Evolutionary conservation across 352 stramenopile species (phyloP), one percentile per base, ranked within the genome.

Genomic region (Phytophthora vignae): DNA sequence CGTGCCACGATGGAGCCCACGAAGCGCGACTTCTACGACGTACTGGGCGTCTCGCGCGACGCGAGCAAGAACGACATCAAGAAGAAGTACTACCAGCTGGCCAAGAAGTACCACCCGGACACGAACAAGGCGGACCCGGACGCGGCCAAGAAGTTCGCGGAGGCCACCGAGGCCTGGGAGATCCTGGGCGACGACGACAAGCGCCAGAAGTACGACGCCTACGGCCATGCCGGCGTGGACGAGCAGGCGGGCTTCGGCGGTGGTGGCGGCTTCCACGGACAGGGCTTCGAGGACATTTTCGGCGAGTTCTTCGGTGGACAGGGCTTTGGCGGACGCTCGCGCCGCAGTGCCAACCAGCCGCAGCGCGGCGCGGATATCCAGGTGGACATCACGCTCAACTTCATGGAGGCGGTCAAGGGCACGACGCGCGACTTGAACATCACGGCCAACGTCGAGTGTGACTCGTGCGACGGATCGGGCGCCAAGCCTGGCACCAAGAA

Each of bases 61-160:
- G 94, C 96, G 5, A 85, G 91, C 68, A 99, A 99, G 83, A 95
- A 83, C 62, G 93, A 98, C 55, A 99, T 99, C 75, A 99, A 99
- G 87, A 99, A 99, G 82, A 98, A 98, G 73, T 98, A 98, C 82
- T 98, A 98, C 76, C 92, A 99, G 67, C 71, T 99, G 49, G 97
- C 96, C 40, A 99, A 98, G 80, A 96, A 99, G 82, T 99, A 98
- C 83, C 98, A 99, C 75, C 98, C 98, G 8, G 98, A 99, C 74
- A 98, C 97, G 49, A 99, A 99, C 83, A 98, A 98, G 73, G 86
- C 92, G 53, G 92, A 98, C 62, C 90, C 90, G 49, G 67, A 97
- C 55, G 90, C 94, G 1, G 82, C 88, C 40, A 91, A 98, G 63
- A 98, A 98, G 82, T 98, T 98, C 73, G 84, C 90, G 1, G 93